Percentiles rank a stretch among this genome's conserved stretches.
Evolutionary conservation across 371 early-diverging fungal genomes (phyloP).

Genomic region (Mucor saturninus): DNA sequence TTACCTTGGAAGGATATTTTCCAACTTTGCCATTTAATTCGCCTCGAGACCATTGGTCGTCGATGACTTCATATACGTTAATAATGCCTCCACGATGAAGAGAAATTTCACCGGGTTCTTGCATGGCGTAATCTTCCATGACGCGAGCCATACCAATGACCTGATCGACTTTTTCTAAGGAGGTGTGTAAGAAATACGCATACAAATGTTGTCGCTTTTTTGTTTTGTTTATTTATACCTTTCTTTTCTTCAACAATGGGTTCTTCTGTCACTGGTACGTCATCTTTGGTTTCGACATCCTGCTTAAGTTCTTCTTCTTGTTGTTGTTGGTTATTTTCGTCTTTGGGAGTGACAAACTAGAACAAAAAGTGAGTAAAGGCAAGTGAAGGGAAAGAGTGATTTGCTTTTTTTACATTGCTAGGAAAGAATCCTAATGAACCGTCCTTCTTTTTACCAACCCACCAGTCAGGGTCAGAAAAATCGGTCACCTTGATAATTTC

Average conservation of each 20-base stretch:
- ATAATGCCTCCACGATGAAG: slow-evolving; percentile 71
- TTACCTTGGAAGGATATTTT: slow-evolving; percentile 70
- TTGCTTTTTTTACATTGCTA: slow-evolving; percentile 59
- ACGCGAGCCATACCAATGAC: slow-evolving; percentile 62
- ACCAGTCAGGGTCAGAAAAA: slow-evolving; percentile 65
- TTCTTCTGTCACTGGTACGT: slow-evolving; percentile 4
- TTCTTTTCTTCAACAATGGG: slow-evolving; percentile 16
- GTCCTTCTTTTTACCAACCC: slow-evolving; percentile 63
- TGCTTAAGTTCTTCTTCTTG: not conserved
- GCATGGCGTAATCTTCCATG: slow-evolving; percentile 73
- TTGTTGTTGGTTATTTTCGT: slow-evolving; percentile 3
- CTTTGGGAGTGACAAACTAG: slow-evolving; percentile 11
- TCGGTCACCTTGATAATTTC: slow-evolving; percentile 63
- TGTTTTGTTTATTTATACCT: slow-evolving; percentile 8
- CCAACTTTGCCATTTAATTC: slow-evolving; percentile 73
- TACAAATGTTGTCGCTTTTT: not conserved
- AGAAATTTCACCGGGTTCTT: slow-evolving; percentile 68
- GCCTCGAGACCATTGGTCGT: slow-evolving; percentile 74
- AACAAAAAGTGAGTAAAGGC: not conserved
- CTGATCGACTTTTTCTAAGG: slow-evolving; percentile 21
- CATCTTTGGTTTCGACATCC: not conserved
- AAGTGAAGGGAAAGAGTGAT: not conserved
- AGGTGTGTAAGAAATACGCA: not conserved
- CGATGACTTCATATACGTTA: slow-evolving; percentile 63
- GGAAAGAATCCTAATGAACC: slow-evolving; percentile 73